Percentiles rank a stretch among this genome's conserved stretches.
Conservation (phyloP, 768 basidiomycete species). For the Kwoniella bestiolae region DNA sequence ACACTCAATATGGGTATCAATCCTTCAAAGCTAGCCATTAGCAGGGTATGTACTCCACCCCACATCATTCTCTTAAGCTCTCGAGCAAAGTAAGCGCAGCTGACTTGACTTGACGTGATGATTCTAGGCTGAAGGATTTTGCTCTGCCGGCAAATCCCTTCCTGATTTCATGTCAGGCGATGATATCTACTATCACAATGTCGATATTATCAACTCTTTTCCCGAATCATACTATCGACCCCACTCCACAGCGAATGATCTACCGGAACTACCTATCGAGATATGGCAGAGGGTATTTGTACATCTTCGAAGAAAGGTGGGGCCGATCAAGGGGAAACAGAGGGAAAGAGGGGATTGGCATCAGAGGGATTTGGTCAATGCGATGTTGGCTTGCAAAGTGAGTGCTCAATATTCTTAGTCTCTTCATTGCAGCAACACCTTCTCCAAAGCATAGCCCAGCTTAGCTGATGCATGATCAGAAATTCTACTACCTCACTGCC, state of each 20-base stretch:
- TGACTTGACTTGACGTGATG: no score
- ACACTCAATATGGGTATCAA: conserved; percentile 1
- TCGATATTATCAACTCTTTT: background rate
- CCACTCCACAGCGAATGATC: no score
- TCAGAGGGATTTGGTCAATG: conserved; percentile 13
- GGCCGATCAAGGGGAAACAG: background rate
- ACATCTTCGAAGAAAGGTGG: conserved; percentile 7
- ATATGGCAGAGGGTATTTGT: conserved; percentile 12
- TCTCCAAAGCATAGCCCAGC: background rate
- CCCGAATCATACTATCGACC: background rate
- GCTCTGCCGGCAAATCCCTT: background rate
- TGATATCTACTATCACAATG: background rate
- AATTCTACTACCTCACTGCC: background rate
- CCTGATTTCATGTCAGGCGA: background rate
- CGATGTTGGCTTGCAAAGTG: conserved; percentile 9
- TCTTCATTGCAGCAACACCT: background rate
- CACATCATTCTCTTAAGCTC: background rate
- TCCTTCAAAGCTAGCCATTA: background rate
- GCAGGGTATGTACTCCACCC: background rate
- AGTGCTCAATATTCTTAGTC: no score
- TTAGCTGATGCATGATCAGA: background rate
- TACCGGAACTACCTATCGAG: conserved; percentile 6
- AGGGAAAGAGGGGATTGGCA: conserved; percentile 5
- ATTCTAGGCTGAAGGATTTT: background rate
- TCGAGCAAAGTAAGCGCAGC: no score